Evolutionary conservation across 441 rosid genomes (phyloP).

Genomic region (Flueggea neowawraea): DNA sequence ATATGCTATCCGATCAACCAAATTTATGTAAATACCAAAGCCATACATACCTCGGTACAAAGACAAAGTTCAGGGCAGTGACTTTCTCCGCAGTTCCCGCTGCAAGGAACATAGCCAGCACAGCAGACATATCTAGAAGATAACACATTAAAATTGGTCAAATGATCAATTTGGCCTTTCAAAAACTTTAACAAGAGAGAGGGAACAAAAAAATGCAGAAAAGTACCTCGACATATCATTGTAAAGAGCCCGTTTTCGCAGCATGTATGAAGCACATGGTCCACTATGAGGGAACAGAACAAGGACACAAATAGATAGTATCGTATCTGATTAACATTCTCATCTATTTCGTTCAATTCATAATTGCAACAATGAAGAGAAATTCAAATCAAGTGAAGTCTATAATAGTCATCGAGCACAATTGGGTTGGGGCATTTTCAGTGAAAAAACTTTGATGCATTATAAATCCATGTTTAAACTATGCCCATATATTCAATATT

Average conservation of each 20-base stretch:
- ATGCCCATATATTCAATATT: no score
- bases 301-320: background rate
- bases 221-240: conserved; percentile 84
- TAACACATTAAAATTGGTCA: background rate
- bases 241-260: conserved; percentile 85
- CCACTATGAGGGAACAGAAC: conserved; percentile 33
- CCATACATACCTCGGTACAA: conserved; percentile 65
- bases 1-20: background rate
- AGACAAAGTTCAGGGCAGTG: conserved; percentile 90
- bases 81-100: conserved; percentile 86
- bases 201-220: background rate
- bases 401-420: background rate
- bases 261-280: conserved; percentile 83
- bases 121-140: conserved; percentile 67
- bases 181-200: background rate
- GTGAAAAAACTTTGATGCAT: no score
- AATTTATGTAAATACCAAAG: background rate
- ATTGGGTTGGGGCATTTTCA: no score
- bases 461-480: no score
- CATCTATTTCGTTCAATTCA: background rate
- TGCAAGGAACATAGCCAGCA: conserved; percentile 93
- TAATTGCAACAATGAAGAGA: background rate
- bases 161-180: background rate
- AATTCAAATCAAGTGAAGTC: background rate
- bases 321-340: no score